Evolutionary conservation across 78 protist species (phyloP).

Genomic region (Diacronema lutheri): DNA sequence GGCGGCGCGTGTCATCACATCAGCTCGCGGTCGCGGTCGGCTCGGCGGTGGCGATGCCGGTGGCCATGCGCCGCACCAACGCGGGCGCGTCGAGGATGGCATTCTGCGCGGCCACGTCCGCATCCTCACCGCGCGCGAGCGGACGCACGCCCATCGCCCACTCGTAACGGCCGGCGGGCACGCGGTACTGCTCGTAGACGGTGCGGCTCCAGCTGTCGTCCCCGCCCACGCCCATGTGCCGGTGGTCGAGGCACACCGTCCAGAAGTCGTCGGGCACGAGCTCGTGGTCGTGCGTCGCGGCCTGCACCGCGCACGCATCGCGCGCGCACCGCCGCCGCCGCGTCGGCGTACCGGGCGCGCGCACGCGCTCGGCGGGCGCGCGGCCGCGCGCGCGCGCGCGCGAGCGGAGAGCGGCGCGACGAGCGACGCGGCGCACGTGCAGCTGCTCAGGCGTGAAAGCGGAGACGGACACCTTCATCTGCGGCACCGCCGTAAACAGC

Average conservation of each 20-base stretch:
- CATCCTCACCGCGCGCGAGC: not conserved
- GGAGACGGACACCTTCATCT: not conserved
- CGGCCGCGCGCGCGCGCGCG: not conserved
- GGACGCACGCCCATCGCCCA: not conserved
- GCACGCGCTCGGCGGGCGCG: not conserved
- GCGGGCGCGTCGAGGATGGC: too few relatives aligned
- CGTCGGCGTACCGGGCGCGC: not conserved
- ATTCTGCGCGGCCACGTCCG: too few relatives aligned
- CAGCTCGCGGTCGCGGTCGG: too few relatives aligned
- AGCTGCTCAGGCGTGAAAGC: not conserved
- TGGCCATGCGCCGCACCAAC: too few relatives aligned
- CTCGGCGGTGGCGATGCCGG: too few relatives aligned
- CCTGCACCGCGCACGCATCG: too few relatives aligned
- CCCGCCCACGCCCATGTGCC: slow-evolving; percentile 22
- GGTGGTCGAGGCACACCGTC: not conserved
- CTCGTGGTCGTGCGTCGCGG: slow-evolving; percentile 2
- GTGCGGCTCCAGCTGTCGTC: not conserved
- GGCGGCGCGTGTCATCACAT: too few relatives aligned
- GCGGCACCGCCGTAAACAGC: not conserved
- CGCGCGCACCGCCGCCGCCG: not conserved
- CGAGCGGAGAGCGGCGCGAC: not conserved
- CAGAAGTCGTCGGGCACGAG: not conserved
- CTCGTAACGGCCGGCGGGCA: not conserved
- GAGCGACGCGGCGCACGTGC: not conserved
- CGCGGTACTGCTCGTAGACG: not conserved